phyloP scores from a whole-genome alignment of 2,329 filamentous ascomycete genomes.

The Pseudogymnoascus sp. region DNA sequence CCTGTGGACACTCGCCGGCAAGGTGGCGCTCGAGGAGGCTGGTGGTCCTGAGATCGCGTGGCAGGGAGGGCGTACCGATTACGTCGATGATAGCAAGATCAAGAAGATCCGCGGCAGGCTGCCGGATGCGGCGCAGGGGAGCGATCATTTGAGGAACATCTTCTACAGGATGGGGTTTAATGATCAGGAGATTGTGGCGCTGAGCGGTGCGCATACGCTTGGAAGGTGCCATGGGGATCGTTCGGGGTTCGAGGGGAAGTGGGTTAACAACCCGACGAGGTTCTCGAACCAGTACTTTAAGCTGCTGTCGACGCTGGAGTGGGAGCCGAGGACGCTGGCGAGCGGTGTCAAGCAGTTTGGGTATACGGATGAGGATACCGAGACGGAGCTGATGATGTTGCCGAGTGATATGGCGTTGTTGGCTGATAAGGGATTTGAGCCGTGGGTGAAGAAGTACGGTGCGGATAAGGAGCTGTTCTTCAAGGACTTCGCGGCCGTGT shows the following conservation, averaged over 20 bases:
- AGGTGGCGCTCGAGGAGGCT: slow-evolving; percentile 53
- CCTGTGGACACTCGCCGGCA: slow-evolving; percentile 57
- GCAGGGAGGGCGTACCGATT: slow-evolving; percentile 54
- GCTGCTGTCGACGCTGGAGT: slow-evolving; percentile 45
- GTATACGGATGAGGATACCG: slow-evolving; percentile 50
- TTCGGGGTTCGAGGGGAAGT: slow-evolving; percentile 52
- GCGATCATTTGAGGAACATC: slow-evolving; percentile 49
- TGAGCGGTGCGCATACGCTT: slow-evolving; percentile 51
- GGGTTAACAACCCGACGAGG: slow-evolving; percentile 53
- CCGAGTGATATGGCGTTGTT: slow-evolving; percentile 57
- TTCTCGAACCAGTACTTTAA: slow-evolving; percentile 54
- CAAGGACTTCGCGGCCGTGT: slow-evolving; percentile 51
- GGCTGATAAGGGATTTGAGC: slow-evolving; percentile 45
- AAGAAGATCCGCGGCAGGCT: slow-evolving; percentile 45
- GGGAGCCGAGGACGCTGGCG: slow-evolving; percentile 47
- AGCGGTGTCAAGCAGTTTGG: slow-evolving; percentile 53
- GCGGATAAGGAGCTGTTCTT: slow-evolving; percentile 58
- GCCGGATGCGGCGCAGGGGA: slow-evolving; percentile 48
- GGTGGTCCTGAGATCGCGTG: slow-evolving; percentile 53
- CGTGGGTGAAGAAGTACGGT: slow-evolving; percentile 54
- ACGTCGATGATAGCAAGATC: slow-evolving; percentile 53
- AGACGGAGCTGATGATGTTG: slow-evolving; percentile 58
- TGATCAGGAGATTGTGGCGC: slow-evolving; percentile 54
- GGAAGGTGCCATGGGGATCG: slow-evolving; percentile 51
- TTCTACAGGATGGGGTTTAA: slow-evolving; percentile 57